Evolutionary conservation across 148 eudicot species (phyloP).

Genomic region (Pharnaceum exiguum): DNA sequence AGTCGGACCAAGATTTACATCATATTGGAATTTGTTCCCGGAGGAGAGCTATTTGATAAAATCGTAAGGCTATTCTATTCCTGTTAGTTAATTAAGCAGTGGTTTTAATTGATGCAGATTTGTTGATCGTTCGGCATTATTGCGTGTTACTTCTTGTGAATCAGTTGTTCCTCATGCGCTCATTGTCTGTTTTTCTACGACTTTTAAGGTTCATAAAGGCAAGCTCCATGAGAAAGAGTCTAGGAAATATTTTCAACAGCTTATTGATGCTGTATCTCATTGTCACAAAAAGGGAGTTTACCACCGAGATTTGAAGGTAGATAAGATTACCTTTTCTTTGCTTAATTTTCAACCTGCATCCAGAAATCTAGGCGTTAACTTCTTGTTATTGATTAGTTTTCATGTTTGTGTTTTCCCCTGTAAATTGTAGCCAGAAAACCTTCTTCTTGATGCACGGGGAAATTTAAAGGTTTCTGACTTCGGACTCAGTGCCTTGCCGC

Average conservation of each 20-base stretch:
- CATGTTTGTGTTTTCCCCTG: neutral
- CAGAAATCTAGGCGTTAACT: neutral
- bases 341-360: neutral
- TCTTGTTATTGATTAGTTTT: neutral
- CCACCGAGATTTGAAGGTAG: constrained; percentile 95
- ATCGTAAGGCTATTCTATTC: constrained; percentile 56
- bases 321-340: neutral
- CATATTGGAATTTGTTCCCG: constrained; percentile 82
- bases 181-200: constrained; percentile 15
- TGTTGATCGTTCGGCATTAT: no score
- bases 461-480: constrained; percentile 96
- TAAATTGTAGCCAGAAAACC: constrained; percentile 78
- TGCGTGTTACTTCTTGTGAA: neutral
- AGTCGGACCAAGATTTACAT: constrained; percentile 83
- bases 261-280: constrained; percentile 85
- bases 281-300: constrained; percentile 95
- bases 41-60: constrained; percentile 94
- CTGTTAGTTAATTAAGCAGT: neutral
- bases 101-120: neutral
- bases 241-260: constrained; percentile 89
- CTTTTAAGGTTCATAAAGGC: constrained; percentile 70
- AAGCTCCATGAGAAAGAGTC: constrained; percentile 76
- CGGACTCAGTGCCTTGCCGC: constrained; percentile 89
- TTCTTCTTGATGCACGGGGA: constrained; percentile 72
- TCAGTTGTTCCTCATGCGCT: neutral